These are phyloP conservation scores for Crithidia expoeki DNA, from an alignment of 208 protist genomes.

Conservation along the genomic window DNA sequence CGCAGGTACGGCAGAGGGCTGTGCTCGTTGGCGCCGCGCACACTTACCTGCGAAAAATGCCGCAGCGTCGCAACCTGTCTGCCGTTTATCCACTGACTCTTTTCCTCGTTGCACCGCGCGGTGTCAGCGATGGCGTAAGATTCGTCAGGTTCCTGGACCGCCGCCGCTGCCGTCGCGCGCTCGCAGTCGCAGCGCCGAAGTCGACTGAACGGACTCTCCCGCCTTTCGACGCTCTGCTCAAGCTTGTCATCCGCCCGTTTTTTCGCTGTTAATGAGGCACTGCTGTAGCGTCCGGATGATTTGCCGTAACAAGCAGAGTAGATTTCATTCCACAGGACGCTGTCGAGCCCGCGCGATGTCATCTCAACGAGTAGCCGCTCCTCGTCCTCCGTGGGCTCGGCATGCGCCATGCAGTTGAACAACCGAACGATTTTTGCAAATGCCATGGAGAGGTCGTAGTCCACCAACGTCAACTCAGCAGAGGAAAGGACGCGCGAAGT, in stretches of 20 bases:
- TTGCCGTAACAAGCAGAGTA: constrained; percentile 66
- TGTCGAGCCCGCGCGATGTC: constrained; percentile 45
- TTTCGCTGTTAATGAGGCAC: too few relatives aligned
- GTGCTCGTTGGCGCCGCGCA: constrained; percentile 41
- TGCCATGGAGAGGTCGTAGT: constrained; percentile 62
- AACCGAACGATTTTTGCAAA: constrained; percentile 71
- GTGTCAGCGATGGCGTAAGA: constrained; percentile 2
- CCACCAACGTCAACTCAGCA: constrained; percentile 37
- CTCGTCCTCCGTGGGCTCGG: constrained; percentile 56
- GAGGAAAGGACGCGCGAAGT: constrained; percentile 49
- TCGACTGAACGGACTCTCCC: constrained; percentile 6
- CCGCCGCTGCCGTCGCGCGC: background rate
- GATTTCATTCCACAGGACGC: constrained; percentile 63
- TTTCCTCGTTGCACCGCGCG: constrained; percentile 6
- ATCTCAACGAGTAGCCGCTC: constrained; percentile 56
- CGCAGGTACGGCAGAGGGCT: constrained; percentile 59
- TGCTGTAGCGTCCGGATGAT: background rate
- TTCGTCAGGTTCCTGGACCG: background rate
- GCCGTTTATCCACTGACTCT: constrained; percentile 23
- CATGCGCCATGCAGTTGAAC: constrained; percentile 73
- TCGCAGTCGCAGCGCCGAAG: constrained; percentile 6
- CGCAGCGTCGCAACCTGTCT: constrained; percentile 45
- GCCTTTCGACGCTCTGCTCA: background rate
- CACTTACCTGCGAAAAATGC: constrained; percentile 64
- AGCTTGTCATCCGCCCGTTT: background rate